Evolutionary conservation across 768 basidiomycete genomes (phyloP), one percentile per base, ranked within the genome.

Genomic region (Fistulinella prunicolor): DNA sequence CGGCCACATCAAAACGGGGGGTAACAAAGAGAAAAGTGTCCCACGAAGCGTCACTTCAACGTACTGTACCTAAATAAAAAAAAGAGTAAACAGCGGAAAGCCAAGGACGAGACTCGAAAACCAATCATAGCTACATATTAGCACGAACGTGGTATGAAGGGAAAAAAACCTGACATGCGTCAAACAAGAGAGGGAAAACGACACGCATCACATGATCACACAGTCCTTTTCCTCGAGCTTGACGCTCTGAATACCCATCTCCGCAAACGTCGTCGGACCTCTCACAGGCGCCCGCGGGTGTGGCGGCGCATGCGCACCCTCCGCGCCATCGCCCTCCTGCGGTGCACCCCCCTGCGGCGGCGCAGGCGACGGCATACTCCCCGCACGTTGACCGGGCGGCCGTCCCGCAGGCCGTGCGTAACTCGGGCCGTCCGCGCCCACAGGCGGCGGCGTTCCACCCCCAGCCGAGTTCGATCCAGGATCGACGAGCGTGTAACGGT

Each of bases 211-310:
- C 92, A 96, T 94, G 54, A 96, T 78, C 28, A 89, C 70, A 72
- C 93, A 95, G 0, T 90, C 85, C 67, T 92, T 84, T 6, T 89
- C 80, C 59, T 92, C 82, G 37, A 81, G 78, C 59, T 86, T 89
- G 22, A 76, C 80, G 12, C 85, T 84, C 26, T 83, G 79, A 60
- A 93, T 86, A 0, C 94, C 94, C 93, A 96, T 94, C 74, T 95
- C 93, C 19, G 85, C 88, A 70, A 96, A 94, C 37, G 92, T 94
- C 60, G 84, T 75, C 1, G 88, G 80, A 1, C 83, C 77, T 45
- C 60, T 70, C 24, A 20, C 42, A 13, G 55, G 23, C 9, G 38
- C 30, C 8, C 55, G 59, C 29, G 38, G 43, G 21, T 41, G 16
- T 28, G 50, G 34, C 2, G 41, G 55, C n/a, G n/a, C n/a, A n/a